These are phyloP conservation scores for Skeletonema marinoi DNA, from an alignment of 108 stramenopile species.

Conservation along the genomic window DNA sequence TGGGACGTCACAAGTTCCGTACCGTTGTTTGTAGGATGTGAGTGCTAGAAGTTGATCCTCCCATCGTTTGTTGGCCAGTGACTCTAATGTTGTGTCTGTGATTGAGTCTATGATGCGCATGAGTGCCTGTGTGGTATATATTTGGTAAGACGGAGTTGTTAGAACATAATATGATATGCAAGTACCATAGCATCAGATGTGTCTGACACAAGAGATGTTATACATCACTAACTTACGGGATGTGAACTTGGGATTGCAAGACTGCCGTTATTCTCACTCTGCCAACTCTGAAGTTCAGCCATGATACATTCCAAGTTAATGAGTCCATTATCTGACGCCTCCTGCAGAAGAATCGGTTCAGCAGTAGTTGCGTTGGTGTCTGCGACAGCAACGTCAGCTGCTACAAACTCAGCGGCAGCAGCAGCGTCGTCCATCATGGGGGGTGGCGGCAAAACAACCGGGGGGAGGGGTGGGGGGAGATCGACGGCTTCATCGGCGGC, in stretches of 20 bases:
- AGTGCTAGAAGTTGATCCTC: slow-evolving; percentile 4
- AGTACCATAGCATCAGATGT: background rate
- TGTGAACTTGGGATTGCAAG: slow-evolving; percentile 21
- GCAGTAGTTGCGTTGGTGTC: background rate
- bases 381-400: background rate
- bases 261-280: slow-evolving; percentile 11
- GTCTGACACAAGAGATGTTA: background rate
- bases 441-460: background rate
- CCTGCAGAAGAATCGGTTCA: background rate
- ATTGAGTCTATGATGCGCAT: slow-evolving; percentile 6
- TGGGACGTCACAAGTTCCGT: background rate
- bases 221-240: background rate
- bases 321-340: background rate
- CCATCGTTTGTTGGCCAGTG: background rate
- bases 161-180: background rate
- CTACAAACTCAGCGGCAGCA: background rate
- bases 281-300: slow-evolving; percentile 11
- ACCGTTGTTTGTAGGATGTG: background rate
- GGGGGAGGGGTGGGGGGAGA: background rate
- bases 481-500: background rate
- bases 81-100: background rate
- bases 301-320: slow-evolving; percentile 18
- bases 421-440: background rate
- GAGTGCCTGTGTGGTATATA: background rate
- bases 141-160: background rate